Conservation (phyloP, 176 grass and related monocot species). For the Aegilops speltoides region DNA sequence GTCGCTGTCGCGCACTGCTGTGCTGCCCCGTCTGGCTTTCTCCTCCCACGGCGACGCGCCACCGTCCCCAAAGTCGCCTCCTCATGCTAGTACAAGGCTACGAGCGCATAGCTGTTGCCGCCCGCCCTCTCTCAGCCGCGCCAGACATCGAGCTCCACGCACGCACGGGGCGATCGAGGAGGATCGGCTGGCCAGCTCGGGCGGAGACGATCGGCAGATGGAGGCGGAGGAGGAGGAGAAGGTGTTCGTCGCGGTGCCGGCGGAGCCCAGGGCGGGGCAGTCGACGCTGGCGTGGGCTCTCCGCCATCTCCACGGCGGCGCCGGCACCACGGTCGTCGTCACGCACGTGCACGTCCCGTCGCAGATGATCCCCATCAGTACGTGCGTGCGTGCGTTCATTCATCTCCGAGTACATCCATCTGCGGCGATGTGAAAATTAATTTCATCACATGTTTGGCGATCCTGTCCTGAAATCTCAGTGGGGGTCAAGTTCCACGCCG, state of each 20-base stretch:
- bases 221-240: constrained; percentile 29
- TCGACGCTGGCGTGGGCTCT: constrained; percentile 59
- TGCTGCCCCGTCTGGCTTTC: background rate
- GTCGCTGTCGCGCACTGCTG: constrained; percentile 1
- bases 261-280: constrained; percentile 47
- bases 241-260: constrained; percentile 58
- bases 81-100: background rate
- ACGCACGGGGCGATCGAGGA: background rate
- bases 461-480: constrained; percentile 34
- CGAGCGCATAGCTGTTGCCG: background rate
- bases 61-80: background rate
- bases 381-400: constrained; percentile 15
- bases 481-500: constrained; percentile 56
- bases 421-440: no score
- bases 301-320: constrained; percentile 15
- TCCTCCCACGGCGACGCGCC: background rate
- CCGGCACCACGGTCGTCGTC: constrained; percentile 47
- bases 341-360: constrained; percentile 62
- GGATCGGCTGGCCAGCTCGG: background rate
- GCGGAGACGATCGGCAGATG: background rate
- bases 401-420: no score
- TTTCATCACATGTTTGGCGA: background rate
- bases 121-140: background rate
- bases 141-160: background rate
- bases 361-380: constrained; percentile 79